Percentiles rank a stretch among this genome's conserved stretches.
Conservation (phyloP, 2,329 filamentous ascomycete species). For the Dryadomyces quercus-mongolicae region DNA sequence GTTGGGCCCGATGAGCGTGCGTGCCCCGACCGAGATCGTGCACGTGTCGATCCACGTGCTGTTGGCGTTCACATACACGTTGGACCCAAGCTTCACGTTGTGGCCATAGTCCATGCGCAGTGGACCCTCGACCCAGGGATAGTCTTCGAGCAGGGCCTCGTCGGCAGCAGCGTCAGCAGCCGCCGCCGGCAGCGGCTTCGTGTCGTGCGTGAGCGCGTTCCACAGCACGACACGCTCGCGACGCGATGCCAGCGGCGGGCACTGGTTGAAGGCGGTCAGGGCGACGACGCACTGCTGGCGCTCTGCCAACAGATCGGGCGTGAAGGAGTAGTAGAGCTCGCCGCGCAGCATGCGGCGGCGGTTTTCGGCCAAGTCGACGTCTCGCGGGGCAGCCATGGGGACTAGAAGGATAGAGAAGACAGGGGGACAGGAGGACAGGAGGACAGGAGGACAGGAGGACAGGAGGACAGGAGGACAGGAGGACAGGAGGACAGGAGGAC, state of each 20-base stretch:
- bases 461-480: not conserved
- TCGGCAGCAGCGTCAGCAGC: conserved; percentile 49
- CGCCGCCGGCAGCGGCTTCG: conserved; percentile 48
- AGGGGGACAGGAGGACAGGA: not conserved
- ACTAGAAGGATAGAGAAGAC: too few relatives aligned
- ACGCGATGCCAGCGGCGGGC: conserved; percentile 41
- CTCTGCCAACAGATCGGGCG: conserved; percentile 51
- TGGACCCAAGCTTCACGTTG: conserved; percentile 57
- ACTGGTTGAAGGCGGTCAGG: conserved; percentile 47
- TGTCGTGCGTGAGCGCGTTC: conserved; percentile 58
- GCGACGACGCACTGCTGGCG: conserved; percentile 52
- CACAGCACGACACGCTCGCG: conserved; percentile 54
- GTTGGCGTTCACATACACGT: conserved; percentile 65
- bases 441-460: not conserved
- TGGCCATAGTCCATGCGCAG: conserved; percentile 67
- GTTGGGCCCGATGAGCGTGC: conserved; percentile 69
- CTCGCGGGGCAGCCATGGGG: not conserved
- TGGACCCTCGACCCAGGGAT: conserved; percentile 59
- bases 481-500: too few relatives aligned
- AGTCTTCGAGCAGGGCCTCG: conserved; percentile 46
- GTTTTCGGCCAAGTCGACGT: conserved; percentile 34
- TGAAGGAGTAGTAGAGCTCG: conserved; percentile 65
- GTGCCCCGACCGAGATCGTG: conserved; percentile 59
- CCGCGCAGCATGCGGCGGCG: conserved; percentile 47
- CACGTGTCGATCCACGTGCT: conserved; percentile 69